phyloP scores from a whole-genome alignment of 140 eudicot genomes.

The Bidens hawaiensis region DNA sequence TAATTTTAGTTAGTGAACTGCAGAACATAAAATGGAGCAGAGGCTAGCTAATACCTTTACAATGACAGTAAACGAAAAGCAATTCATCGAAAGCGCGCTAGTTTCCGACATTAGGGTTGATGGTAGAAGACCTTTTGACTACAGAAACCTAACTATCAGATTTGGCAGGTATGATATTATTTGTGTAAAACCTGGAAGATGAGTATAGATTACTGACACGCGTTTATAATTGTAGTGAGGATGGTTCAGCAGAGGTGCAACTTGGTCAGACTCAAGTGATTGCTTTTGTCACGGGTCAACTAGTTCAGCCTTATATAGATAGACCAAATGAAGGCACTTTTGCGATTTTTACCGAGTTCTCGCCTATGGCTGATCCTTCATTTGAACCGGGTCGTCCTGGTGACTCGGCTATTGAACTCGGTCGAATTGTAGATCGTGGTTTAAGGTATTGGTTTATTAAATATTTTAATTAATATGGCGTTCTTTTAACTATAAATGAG shows the following conservation, averaged over 20 bases:
- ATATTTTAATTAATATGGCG: too few species aligned
- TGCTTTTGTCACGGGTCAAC: not conserved
- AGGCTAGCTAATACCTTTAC: slow-evolving; percentile 59
- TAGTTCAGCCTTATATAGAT: slow-evolving; percentile 1
- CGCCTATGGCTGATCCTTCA: slow-evolving; percentile 97
- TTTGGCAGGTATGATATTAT: slow-evolving; percentile 66
- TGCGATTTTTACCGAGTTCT: slow-evolving; percentile 74
- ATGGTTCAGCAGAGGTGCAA: slow-evolving; percentile 65
- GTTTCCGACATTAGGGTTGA: slow-evolving; percentile 72
- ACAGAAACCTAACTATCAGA: slow-evolving; percentile 50
- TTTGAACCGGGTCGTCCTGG: slow-evolving; percentile 91
- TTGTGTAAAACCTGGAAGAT: slow-evolving; percentile 4
- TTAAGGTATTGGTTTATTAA: slow-evolving; percentile 70
- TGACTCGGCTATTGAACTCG: slow-evolving; percentile 80
- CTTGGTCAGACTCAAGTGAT: not conserved
- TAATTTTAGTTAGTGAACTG: slow-evolving; percentile 2
- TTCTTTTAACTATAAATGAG: too few species aligned
- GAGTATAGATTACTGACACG: not conserved
- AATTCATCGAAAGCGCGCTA: slow-evolving; percentile 69
- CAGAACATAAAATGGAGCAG: slow-evolving; percentile 62
- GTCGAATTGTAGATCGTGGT: slow-evolving; percentile 83
- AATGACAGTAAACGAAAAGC: slow-evolving; percentile 78
- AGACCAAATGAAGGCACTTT: slow-evolving; percentile 88
- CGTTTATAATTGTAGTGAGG: slow-evolving; percentile 52
- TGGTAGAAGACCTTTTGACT: slow-evolving; percentile 78